Evolutionary conservation across 768 basidiomycete species (phyloP).

Genomic region (Pisolithus sp.): DNA sequence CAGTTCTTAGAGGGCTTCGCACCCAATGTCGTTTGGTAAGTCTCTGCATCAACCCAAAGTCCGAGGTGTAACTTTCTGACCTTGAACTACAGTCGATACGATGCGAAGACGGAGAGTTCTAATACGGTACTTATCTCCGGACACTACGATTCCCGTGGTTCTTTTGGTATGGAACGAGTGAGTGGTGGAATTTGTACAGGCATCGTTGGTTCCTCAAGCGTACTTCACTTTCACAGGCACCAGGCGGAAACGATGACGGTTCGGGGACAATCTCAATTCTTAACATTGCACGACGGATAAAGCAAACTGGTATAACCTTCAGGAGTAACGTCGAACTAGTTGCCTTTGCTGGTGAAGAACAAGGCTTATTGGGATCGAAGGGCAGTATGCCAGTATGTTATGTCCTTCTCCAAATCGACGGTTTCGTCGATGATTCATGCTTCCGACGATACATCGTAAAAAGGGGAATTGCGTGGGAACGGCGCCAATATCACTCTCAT

Average conservation of each 20-base stretch:
- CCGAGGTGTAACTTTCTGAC: neutral
- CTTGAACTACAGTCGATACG: conserved; percentile 45
- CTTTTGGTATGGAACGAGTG: conserved; percentile 67
- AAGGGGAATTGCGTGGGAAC: conserved; percentile 41
- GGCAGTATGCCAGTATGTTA: conserved; percentile 72
- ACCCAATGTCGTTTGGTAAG: conserved; percentile 83
- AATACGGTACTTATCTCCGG: conserved; percentile 71
- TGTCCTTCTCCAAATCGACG: neutral
- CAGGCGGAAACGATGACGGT: conserved; percentile 60
- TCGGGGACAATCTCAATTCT: conserved; percentile 67
- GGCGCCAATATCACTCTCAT: conserved; percentile 72
- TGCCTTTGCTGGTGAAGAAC: conserved; percentile 89
- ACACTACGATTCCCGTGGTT: conserved; percentile 89
- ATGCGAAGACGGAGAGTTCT: conserved; percentile 46
- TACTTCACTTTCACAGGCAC: conserved; percentile 16
- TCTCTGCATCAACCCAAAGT: neutral
- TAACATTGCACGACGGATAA: conserved; percentile 72
- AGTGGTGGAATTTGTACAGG: neutral
- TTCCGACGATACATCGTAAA: neutral
- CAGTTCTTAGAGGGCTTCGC: conserved; percentile 68
- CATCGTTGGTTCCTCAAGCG: neutral
- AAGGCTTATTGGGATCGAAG: conserved; percentile 73
- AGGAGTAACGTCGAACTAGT: conserved; percentile 72
- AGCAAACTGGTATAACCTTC: conserved; percentile 60
- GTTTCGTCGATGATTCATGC: neutral